phyloP scores from a whole-genome alignment of 805 yeast species.

The Candida michaelii region DNA sequence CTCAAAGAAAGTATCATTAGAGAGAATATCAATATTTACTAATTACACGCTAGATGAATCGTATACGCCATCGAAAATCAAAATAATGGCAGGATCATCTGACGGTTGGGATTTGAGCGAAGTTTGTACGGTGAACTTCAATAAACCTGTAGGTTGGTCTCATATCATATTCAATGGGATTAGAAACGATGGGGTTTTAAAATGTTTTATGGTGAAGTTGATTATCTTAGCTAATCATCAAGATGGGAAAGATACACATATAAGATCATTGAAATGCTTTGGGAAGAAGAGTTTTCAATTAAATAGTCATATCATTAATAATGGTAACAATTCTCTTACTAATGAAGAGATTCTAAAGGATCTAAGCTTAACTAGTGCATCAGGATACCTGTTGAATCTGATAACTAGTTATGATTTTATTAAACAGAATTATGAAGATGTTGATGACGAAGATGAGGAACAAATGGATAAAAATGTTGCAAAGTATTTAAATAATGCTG shows the following conservation, averaged over 20 bases:
- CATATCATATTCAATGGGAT: constrained; percentile 58
- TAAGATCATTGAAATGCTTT: constrained; percentile 67
- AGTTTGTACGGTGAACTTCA: constrained; percentile 58
- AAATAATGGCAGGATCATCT: constrained; percentile 65
- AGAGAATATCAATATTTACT: constrained; percentile 67
- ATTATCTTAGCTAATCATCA: constrained; percentile 78
- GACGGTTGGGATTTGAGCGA: constrained; percentile 76
- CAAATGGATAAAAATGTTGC: constrained; percentile 23
- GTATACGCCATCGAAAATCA: constrained; percentile 78
- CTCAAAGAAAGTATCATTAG: constrained; percentile 69
- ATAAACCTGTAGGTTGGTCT: constrained; percentile 78
- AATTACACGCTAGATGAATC: constrained; percentile 80
- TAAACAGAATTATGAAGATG: constrained; percentile 8
- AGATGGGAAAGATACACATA: constrained; percentile 93
- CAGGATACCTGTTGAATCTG: constrained; percentile 31
- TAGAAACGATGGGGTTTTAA: constrained; percentile 55
- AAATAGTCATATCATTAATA: constrained; percentile 6
- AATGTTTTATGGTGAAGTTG: constrained; percentile 65
- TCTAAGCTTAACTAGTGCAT: constrained; percentile 28
- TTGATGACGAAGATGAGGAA: constrained; percentile 13
- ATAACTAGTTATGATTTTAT: constrained; percentile 6
- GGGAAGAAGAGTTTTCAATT: constrained; percentile 31
- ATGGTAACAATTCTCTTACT: constrained; percentile 6
- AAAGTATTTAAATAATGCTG: constrained; percentile 31
- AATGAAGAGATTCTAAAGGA: constrained; percentile 22